Base-by-base conservation (phyloP, 2,329 filamentous ascomycete species). In the Drechslerella dactyloides region DNA sequence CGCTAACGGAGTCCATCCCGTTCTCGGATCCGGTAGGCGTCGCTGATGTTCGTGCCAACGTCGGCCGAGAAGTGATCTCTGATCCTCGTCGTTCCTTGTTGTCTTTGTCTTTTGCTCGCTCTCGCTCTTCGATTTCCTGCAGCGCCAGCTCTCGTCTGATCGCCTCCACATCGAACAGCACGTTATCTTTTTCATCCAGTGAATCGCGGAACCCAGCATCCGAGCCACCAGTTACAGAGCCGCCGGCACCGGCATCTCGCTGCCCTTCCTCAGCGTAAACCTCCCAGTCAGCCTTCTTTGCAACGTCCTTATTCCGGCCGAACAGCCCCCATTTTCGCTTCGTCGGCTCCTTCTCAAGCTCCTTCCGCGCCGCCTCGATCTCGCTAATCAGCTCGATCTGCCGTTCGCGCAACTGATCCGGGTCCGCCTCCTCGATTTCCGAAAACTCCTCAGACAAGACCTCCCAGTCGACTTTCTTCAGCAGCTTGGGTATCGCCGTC, bases 81-180 rank as follows among this genome's bases (percentile, higher is more conserved):
- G 93, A 97, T 55, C 69, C 97, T 85, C 80, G 97, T 90, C 78
- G 87, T 89, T 74, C 96, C 87, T 78, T 86, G 83, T 52, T 87
- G 75, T 62, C 84, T 58, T 52, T 87, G 75, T 62, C 84, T 58
- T 21, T 80, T 76, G 17, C 76, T 75, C 24, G 75, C 75, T 33
- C 74, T 76, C 44, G 48, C 70, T 78, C 40, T 40, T 87, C 84
- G 23, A 85, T 84, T 48, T 84, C 83, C 73, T 93, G 89, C 54
- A 85, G 86, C 27, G 90, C 90, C 35, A 99, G 82, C 77, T 96
- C 90, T 8, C 91, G 88, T 54, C 91, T 85, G 74, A 99, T 97
- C 11, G 94, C 94, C 76, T 99, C 94, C 52, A 99, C 87, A 77
- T 99, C 94, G 77, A 99, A 99, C 51, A 99, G 83, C 7, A 97